Base-by-base conservation (phyloP, 495 filamentous ascomycete genomes). In the Aeminium ludgeri region DNA sequence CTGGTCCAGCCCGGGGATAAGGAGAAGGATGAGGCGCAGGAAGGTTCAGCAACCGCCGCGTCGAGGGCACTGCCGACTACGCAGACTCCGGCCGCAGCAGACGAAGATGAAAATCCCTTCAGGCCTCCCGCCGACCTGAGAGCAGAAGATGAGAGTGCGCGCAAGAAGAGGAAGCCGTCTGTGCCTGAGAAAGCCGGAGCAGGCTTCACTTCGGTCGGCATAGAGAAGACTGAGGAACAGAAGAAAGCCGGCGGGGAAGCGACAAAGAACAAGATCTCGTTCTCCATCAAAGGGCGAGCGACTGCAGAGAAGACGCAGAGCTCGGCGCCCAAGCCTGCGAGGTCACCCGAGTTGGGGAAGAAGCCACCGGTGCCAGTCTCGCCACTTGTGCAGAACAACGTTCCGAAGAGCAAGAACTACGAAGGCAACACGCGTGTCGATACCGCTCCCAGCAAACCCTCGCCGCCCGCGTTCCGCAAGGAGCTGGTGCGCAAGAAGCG, bases 401-500 rank as follows among this genome's bases (percentile, higher is more conserved):
- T 44, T 2, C 43, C 48, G 15, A 51, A 51, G 37, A 51, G 48
- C 40, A 20, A 12, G 36, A 46, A 47, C 28, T 51, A 51, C 30
- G 44, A 35, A 10, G 48, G 48, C 33, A 51, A 51, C 29, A 51
- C 48, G 20, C 38, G 48, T 2, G 19, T 51, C 10, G 43, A 43
- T 11, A 16, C 16, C 6, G 20, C 34, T 4, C 3, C 35, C 15
- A 10, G 17, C 11, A 55, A 53, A 23, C 36, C 50, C 17, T 53
- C 68, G 40, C 54, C 69, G 34, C 57, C 57, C 11, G 54, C 34
- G 52, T 65, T 48, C 8, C 59, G 62, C 31, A 82, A 72, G 53
- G 74, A 76, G 36, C 82, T 70, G 49, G 78, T 73, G 64, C 74
- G 73, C 3, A 65, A 78, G 52, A 83, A 71, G 57, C 72, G 76